A percentile compares a stretch with the other conserved stretches of the same genome.
Evolutionary conservation across 2,329 filamentous ascomycete species (phyloP).

Genomic region (Oidium heveae): DNA sequence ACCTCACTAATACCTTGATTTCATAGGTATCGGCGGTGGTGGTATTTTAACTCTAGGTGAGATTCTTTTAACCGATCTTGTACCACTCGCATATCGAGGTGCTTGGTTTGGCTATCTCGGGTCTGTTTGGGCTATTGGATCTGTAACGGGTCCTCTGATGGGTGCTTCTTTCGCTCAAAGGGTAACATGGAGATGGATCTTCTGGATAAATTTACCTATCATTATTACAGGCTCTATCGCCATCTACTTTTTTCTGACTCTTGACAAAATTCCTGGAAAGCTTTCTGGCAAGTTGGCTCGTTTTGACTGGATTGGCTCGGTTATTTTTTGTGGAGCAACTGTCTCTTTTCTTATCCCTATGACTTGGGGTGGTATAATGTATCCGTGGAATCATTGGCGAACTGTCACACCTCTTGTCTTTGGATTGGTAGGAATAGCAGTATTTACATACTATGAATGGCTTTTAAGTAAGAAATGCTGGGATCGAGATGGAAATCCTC

Average conservation of each 20-base stretch:
- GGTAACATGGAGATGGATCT: slow-evolving; percentile 34
- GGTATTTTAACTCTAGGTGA: slow-evolving; percentile 23
- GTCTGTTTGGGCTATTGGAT: slow-evolving; percentile 28
- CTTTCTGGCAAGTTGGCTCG: slow-evolving; percentile 16
- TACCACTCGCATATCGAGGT: slow-evolving; percentile 19
- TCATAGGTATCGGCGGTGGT: slow-evolving; percentile 20
- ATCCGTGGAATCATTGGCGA: slow-evolving; percentile 34
- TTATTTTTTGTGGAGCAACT: slow-evolving; percentile 32
- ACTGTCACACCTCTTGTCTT: slow-evolving; percentile 35
- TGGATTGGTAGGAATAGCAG: slow-evolving; percentile 24
- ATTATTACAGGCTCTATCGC: slow-evolving; percentile 8
- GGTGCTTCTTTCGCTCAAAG: slow-evolving; percentile 28
- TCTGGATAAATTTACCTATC: slow-evolving; percentile 21
- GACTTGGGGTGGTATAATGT: slow-evolving; percentile 38
- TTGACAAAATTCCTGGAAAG: slow-evolving; percentile 7
- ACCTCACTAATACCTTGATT: too few relatives aligned
- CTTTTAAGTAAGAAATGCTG: slow-evolving; percentile 8
- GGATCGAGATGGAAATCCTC: slow-evolving; percentile 7
- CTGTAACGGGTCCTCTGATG: slow-evolving; percentile 23
- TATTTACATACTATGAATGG: slow-evolving; percentile 27
- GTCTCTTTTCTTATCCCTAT: slow-evolving; percentile 35
- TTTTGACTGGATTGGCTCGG: slow-evolving; percentile 37
- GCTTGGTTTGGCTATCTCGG: slow-evolving; percentile 13
- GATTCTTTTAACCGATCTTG: slow-evolving; percentile 22
- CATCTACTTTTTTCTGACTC: slow-evolving; percentile 10